Conservation (phyloP, 176 grass and related monocot species). For the Stipa capillata region DNA sequence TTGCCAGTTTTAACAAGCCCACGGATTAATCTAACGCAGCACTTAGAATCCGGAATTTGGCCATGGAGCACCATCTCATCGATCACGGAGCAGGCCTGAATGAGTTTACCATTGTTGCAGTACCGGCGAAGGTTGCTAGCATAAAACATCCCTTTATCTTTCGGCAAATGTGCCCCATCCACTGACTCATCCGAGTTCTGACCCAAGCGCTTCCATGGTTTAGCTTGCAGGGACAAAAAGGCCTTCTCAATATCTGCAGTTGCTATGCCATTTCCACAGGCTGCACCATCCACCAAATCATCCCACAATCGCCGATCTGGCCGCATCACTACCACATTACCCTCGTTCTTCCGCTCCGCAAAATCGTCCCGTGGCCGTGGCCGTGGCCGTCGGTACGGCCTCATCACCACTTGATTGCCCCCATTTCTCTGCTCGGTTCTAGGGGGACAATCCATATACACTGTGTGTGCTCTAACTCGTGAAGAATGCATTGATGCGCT, state of each 20-base stretch:
- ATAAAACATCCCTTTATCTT: slow-evolving; percentile 36
- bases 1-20: slow-evolving; percentile 51
- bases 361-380: neutral
- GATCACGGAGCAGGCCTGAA: slow-evolving; percentile 45
- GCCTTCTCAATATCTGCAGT: neutral
- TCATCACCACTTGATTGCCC: slow-evolving; percentile 1
- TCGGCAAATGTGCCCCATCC: slow-evolving; percentile 12
- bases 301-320: neutral
- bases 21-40: slow-evolving; percentile 49
- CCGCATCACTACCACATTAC: neutral
- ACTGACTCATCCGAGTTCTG: neutral
- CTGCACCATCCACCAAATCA: neutral
- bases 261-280: neutral
- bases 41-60: slow-evolving; percentile 50
- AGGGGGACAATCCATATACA: slow-evolving; percentile 23
- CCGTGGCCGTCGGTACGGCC: neutral
- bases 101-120: slow-evolving; percentile 54
- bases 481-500: neutral
- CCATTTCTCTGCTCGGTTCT: slow-evolving; percentile 29
- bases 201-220: neutral
- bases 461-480: neutral
- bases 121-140: slow-evolving; percentile 34
- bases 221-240: neutral
- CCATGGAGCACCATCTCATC: slow-evolving; percentile 62
- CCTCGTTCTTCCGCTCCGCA: slow-evolving; percentile 2